A percentile compares a stretch with the other conserved stretches of the same genome.
phyloP scores from a whole-genome alignment of 1,139 yeast species.

The Kodamaea plutei region DNA sequence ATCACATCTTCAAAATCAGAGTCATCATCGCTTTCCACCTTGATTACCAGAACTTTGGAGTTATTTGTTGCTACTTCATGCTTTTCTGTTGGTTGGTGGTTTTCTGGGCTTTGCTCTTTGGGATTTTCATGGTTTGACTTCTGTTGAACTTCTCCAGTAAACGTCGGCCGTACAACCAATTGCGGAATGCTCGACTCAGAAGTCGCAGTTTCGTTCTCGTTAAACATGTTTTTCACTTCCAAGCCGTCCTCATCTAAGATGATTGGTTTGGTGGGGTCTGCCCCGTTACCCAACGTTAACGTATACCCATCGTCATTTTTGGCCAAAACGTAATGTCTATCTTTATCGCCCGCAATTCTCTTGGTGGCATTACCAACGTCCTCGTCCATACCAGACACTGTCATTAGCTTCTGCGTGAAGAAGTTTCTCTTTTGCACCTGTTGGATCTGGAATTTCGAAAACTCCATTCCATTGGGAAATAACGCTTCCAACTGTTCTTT shows the following conservation, averaged over 20 bases:
- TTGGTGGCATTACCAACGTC: conserved; percentile 37
- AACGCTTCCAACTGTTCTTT: conserved; percentile 77
- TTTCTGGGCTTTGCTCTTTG: too few relatives aligned
- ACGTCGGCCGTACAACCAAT: too few relatives aligned
- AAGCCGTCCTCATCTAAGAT: conserved; percentile 35
- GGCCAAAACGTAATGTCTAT: conserved; percentile 69
- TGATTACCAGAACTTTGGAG: neutral
- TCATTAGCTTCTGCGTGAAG: conserved; percentile 83
- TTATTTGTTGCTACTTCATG: neutral
- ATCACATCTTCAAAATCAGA: conserved; percentile 21
- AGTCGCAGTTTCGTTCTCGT: neutral
- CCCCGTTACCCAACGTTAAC: conserved; percentile 52
- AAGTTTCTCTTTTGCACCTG: conserved; percentile 90
- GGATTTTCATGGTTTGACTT: too few relatives aligned
- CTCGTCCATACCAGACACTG: conserved; percentile 79
- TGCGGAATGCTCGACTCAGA: neutral
- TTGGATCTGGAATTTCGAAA: conserved; percentile 87
- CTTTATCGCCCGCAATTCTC: conserved; percentile 84
- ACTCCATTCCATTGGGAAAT: conserved; percentile 84
- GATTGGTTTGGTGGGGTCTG: conserved; percentile 43
- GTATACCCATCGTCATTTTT: conserved; percentile 88
- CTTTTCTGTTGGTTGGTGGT: neutral
- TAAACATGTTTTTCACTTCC: conserved; percentile 6
- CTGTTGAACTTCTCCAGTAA: neutral
- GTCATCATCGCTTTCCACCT: conserved; percentile 19